These are phyloP conservation scores for Heliophila coronopifolia DNA, from an alignment of 441 rosid species.

Conservation along the genomic window DNA sequence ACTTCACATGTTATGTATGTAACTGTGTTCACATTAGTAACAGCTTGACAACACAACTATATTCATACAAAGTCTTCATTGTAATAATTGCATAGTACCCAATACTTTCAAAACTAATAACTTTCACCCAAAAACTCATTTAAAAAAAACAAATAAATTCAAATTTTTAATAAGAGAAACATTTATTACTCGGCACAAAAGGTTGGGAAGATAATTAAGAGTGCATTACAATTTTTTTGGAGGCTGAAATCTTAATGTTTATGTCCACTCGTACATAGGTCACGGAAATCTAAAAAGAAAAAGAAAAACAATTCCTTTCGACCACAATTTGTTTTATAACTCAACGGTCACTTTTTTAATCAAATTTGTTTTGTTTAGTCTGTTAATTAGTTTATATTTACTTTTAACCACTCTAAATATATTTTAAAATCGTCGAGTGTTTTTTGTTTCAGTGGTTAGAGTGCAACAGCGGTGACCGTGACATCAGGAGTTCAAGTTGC, in stretches of 20 bases:
- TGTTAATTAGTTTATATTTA: too few relatives aligned
- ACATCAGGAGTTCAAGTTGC: too few relatives aligned
- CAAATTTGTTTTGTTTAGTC: too few relatives aligned
- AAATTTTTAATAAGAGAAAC: slow-evolving; percentile 1
- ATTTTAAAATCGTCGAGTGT: too few relatives aligned
- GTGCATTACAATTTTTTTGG: neutral
- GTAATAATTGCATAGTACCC: slow-evolving; percentile 25
- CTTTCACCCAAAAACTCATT: slow-evolving; percentile 2
- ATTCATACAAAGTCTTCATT: slow-evolving; percentile 29
- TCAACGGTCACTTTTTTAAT: too few relatives aligned
- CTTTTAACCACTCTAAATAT: too few relatives aligned
- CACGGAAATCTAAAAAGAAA: too few relatives aligned
- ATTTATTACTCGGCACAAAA: slow-evolving; percentile 27
- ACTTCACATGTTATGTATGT: slow-evolving; percentile 24
- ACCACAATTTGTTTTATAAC: too few relatives aligned
- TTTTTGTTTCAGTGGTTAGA: too few relatives aligned
- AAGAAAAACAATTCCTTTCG: too few relatives aligned
- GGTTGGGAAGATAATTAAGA: slow-evolving; percentile 20
- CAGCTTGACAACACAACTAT: slow-evolving; percentile 31
- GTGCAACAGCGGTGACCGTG: too few relatives aligned
- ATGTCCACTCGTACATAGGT: too few relatives aligned
- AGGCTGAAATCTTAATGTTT: slow-evolving; percentile 18
- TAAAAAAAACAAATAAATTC: neutral
- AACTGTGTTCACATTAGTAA: slow-evolving; percentile 17
- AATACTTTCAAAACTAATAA: slow-evolving; percentile 14